Conservation (phyloP, 345 rosid genomes). For the Populus simonii region DNA sequence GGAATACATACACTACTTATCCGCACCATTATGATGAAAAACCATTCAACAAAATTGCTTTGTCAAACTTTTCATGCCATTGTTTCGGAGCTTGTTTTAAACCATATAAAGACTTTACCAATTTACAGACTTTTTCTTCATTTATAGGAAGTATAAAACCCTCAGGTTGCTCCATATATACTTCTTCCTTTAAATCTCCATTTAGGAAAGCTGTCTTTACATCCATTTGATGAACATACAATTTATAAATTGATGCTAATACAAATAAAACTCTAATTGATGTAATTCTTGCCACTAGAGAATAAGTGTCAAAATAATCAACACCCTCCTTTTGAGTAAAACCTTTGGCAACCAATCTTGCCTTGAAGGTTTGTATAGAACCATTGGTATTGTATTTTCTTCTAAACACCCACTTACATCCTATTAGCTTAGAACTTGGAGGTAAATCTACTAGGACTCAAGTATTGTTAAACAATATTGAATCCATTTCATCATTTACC, state of each 20-base stretch:
- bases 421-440: too few relatives aligned
- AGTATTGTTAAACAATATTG: too few relatives aligned
- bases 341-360: too few relatives aligned
- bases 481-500: conserved; percentile 1
- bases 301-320: neutral
- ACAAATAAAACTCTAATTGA: neutral
- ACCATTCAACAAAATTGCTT: neutral
- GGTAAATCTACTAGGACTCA: too few relatives aligned
- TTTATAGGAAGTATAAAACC: too few relatives aligned
- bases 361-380: too few relatives aligned
- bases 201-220: neutral
- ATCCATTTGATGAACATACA: conserved; percentile 11
- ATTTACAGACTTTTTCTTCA: too few relatives aligned
- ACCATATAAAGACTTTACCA: neutral
- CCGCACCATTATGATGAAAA: neutral
- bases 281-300: neutral
- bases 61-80: neutral
- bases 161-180: too few relatives aligned
- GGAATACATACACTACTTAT: neutral
- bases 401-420: too few relatives aligned
- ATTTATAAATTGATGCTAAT: conserved; percentile 5
- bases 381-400: too few relatives aligned
- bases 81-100: neutral
- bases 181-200: too few relatives aligned
- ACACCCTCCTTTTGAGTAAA: neutral